Conservation (phyloP, 257 asterid species). For the Solanum rostratum region DNA sequence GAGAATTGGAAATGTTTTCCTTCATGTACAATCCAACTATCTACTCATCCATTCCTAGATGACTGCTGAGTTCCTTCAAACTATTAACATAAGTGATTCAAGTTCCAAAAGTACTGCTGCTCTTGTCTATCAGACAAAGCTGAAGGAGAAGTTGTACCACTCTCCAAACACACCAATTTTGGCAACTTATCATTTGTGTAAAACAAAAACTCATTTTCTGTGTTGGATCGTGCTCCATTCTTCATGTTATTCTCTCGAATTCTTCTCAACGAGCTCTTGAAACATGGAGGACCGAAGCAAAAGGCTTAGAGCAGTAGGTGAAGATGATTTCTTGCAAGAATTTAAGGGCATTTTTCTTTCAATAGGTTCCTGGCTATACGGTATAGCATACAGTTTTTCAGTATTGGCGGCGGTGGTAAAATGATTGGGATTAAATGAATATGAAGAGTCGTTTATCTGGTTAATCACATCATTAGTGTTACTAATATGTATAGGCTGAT, state of each 20-base stretch:
- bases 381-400: slow-evolving; percentile 13
- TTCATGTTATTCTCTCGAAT: slow-evolving; percentile 1
- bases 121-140: neutral
- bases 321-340: slow-evolving; percentile 25
- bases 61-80: neutral
- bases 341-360: slow-evolving; percentile 54
- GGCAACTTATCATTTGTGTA: slow-evolving; percentile 1
- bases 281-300: slow-evolving; percentile 61
- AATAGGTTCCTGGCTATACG: slow-evolving; percentile 36
- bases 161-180: slow-evolving; percentile 5
- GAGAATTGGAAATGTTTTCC: too few relatives aligned
- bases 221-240: neutral
- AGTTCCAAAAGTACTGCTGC: slow-evolving; percentile 6
- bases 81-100: neutral
- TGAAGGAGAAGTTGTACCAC: neutral
- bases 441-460: slow-evolving; percentile 6
- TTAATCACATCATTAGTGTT: slow-evolving; percentile 1
- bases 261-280: slow-evolving; percentile 51
- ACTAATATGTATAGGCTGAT: neutral
- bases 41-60: neutral
- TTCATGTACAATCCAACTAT: neutral
- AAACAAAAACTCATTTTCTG: slow-evolving; percentile 4
- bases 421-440: slow-evolving; percentile 10
- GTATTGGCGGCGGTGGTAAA: slow-evolving; percentile 7
- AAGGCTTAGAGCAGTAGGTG: slow-evolving; percentile 60